Percentiles rank a stretch among this genome's conserved stretches.
These are phyloP conservation scores for Trapa bicornis DNA, from an alignment of 345 rosid genomes.

Conservation along the genomic window DNA sequence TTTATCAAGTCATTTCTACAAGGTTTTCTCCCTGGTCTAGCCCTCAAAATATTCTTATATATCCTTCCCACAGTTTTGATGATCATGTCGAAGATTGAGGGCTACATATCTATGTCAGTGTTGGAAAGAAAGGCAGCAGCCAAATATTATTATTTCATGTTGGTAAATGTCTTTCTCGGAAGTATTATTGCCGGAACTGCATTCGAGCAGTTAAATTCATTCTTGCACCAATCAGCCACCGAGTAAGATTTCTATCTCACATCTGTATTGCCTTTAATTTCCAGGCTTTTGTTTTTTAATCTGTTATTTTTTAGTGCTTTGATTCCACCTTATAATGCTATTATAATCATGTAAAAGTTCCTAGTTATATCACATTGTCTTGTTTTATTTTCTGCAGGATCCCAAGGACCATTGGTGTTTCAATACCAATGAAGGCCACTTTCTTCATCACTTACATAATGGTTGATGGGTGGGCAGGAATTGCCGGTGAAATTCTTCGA, in stretches of 20 bases:
- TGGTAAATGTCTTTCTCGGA: constrained; percentile 95
- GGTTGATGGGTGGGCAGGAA: constrained; percentile 99
- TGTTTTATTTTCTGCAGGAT: constrained; percentile 35
- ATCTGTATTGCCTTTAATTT: constrained; percentile 1
- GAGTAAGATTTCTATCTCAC: constrained; percentile 37
- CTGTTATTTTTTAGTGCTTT: no score
- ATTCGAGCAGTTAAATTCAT: constrained; percentile 74
- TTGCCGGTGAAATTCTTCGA: constrained; percentile 86
- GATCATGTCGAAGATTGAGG: constrained; percentile 92
- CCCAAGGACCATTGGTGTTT: constrained; percentile 91
- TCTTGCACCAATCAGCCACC: constrained; percentile 87
- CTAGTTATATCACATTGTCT: not conserved
- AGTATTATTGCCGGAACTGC: constrained; percentile 93
- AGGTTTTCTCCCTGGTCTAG: constrained; percentile 95
- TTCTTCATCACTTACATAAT: constrained; percentile 88
- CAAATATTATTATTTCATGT: constrained; percentile 89
- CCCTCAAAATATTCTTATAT: constrained; percentile 73
- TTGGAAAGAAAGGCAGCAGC: constrained; percentile 81
- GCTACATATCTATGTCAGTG: constrained; percentile 63
- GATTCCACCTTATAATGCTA: not conserved
- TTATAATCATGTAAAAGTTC: not conserved
- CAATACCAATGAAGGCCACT: constrained; percentile 97
- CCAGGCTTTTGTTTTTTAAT: not conserved
- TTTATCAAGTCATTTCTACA: constrained; percentile 95
- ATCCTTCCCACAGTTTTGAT: constrained; percentile 63